A percentile compares a stretch with the other conserved stretches of the same genome.
These are phyloP conservation scores for Cystobasidium onofrii DNA, from an alignment of 768 basidiomycete genomes.

Conservation along the genomic window DNA sequence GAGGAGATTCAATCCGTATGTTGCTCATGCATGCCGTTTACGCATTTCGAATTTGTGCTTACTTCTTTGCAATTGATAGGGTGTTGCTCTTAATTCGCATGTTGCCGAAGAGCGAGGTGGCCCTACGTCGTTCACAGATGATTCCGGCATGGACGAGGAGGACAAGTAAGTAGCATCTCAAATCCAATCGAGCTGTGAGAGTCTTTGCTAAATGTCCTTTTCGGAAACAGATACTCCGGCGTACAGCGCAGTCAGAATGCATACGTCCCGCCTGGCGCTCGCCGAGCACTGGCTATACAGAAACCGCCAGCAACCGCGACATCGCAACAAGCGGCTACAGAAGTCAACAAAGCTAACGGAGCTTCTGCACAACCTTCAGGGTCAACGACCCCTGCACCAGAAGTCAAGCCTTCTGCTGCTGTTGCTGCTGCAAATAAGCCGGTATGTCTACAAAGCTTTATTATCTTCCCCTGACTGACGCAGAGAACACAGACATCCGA, in stretches of 20 bases:
- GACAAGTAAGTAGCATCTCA: conserved; percentile 65
- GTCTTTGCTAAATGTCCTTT: too few relatives aligned
- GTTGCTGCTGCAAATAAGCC: neutral
- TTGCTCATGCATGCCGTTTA: neutral
- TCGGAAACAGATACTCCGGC: conserved; percentile 65
- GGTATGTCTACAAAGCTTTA: neutral
- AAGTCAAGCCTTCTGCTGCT: neutral
- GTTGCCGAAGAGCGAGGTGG: conserved; percentile 73
- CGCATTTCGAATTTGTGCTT: too few relatives aligned
- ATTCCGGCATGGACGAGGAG: conserved; percentile 78
- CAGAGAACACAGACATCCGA: neutral
- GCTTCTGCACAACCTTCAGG: neutral
- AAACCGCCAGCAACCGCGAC: neutral
- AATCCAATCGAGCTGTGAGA: too few relatives aligned
- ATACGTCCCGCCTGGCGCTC: conserved; percentile 87
- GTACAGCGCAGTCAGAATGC: conserved; percentile 80
- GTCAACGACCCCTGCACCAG: neutral
- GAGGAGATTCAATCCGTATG: conserved; percentile 81
- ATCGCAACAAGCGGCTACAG: neutral
- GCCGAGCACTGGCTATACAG: conserved; percentile 48
- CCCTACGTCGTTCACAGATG: conserved; percentile 53
- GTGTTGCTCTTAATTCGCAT: conserved; percentile 65
- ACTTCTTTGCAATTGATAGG: conserved; percentile 50
- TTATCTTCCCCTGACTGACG: neutral
- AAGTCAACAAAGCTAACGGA: neutral